These are phyloP conservation scores for Monilinia polystroma DNA, from an alignment of 2,329 filamentous ascomycete species.

Conservation along the genomic window DNA sequence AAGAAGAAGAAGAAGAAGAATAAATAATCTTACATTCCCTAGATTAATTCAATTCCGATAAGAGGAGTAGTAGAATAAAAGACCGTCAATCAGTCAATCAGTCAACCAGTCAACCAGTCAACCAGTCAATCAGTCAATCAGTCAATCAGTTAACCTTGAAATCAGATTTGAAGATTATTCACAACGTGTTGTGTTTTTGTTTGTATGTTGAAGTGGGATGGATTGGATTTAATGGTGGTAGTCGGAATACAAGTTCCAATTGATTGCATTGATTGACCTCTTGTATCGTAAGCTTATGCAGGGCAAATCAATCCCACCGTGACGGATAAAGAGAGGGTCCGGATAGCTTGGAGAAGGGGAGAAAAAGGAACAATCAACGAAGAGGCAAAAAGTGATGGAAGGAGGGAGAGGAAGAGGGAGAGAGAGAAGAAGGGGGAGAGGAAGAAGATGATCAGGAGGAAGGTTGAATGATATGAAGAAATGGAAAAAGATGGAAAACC, in stretches of 20 bases:
- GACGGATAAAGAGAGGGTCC: conserved; percentile 3
- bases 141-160: no score
- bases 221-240: not conserved
- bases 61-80: no score
- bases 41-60: not conserved
- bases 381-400: not conserved
- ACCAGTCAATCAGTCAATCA: no score
- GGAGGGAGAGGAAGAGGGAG: no score
- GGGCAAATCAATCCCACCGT: conserved; percentile 9
- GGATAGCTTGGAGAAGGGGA: not conserved
- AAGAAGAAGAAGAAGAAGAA: no score
- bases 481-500: not conserved
- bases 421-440: no score
- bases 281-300: conserved; percentile 9
- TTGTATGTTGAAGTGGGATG: not conserved
- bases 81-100: no score
- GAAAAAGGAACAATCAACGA: not conserved
- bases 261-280: not conserved
- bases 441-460: no score
- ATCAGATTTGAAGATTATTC: not conserved
- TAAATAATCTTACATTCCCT: conserved; percentile 6
- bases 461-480: no score
- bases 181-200: not conserved
- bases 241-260: conserved; percentile 3
- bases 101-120: no score